Evolutionary conservation across 352 stramenopile species (phyloP), one percentile per base, ranked within the genome.

Genomic region (Globisporangium irregulare): DNA sequence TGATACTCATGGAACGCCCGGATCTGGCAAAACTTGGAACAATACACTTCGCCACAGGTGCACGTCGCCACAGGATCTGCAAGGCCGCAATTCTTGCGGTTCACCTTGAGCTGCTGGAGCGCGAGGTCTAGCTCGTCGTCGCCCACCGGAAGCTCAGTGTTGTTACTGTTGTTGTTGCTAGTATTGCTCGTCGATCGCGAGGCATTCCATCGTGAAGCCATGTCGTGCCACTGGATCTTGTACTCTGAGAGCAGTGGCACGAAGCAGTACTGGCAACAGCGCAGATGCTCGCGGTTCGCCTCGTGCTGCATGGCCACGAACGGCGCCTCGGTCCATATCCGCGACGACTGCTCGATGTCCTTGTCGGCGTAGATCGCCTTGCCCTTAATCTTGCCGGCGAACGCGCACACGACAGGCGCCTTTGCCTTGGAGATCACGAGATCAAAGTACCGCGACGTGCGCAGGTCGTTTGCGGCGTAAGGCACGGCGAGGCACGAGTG

Each of bases 1-100:
- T 98, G 92, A 60, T 81, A 89, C 61, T 93, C 80, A 59, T 90
- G 76, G 34, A 80, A 87, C 22, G 90, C 86, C 24, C 80, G 75
- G 53, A 83, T 78, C 34, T 84, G 77, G 68, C 91, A 97, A 14
- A 85, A 68, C 56, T 82, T 82, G 6, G 89, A 96, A 82, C 91
- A 97, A 68, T 97, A 97, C 12, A 86, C 38, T 24, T 95, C 88
- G 5, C 91, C 89, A 55, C 91, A 97, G 41, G 67, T 50, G 60
- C 86, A 90, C 12, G 51, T 72, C 14, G 77, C 74, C 4, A 34
- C 74, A 0, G 82, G 67, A 0, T 62, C 70, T 0, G 72, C 69
- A 46, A 93, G 78, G 6, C 85, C 82, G 57, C 82, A 91, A 46
- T 74, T 76, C 34, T 76, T 71, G 7, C 73, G 77, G 14, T 82